These are phyloP conservation scores for Pecoramyces ruminantium DNA, from an alignment of 192 early-diverging fungal genomes.

Conservation along the genomic window DNA sequence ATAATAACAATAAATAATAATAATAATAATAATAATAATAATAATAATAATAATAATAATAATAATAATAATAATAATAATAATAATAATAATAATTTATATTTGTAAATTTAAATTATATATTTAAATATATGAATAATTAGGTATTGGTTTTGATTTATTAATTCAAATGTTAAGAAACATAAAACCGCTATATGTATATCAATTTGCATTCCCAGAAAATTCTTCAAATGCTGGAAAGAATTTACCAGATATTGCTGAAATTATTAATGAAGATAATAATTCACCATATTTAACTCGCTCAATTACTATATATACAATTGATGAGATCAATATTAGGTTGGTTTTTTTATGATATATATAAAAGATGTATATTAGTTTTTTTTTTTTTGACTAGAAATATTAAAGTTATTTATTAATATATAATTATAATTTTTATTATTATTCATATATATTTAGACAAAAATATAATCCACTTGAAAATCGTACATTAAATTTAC, in stretches of 20 bases:
- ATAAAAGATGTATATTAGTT: no score
- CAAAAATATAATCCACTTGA: not conserved
- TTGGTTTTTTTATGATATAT: no score
- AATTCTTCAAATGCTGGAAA: not conserved
- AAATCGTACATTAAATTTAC: not conserved
- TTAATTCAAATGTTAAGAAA: constrained; percentile 43
- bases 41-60: no score
- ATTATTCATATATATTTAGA: not conserved
- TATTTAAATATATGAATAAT: no score
- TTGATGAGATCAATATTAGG: not conserved
- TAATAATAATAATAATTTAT: no score
- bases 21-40: no score
- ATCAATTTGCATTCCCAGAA: constrained; percentile 18
- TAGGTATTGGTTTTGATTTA: constrained; percentile 66
- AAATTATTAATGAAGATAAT: not conserved
- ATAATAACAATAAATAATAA: no score
- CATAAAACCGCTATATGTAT: constrained; percentile 49
- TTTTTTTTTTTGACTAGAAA: no score
- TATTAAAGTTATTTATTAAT: not conserved
- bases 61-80: no score
- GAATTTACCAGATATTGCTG: not conserved
- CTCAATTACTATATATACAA: not conserved
- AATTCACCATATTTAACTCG: not conserved
- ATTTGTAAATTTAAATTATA: no score
- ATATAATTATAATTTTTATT: not conserved